Evolutionary conservation across 306 rosid genomes (phyloP).

Genomic region (Vigna unguiculata): DNA sequence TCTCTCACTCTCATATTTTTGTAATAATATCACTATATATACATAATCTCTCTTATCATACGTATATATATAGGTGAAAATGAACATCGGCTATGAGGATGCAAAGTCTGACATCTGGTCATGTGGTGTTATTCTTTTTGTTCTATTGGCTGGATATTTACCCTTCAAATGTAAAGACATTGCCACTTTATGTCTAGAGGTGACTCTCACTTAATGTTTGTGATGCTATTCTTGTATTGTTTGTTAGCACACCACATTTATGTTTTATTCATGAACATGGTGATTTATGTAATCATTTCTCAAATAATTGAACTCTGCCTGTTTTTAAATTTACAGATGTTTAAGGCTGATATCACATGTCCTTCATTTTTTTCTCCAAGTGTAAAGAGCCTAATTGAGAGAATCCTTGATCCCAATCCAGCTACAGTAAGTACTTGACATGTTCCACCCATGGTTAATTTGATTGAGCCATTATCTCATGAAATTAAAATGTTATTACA

Average conservation of each 20-base stretch:
- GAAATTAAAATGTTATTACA: background rate
- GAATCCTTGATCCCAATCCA: conserved; percentile 84
- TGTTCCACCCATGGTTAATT: no score
- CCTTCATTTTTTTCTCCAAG: conserved; percentile 83
- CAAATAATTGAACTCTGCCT: no score
- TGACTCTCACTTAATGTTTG: conserved; percentile 26
- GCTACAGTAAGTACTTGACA: conserved; percentile 55
- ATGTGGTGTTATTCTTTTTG: conserved; percentile 81
- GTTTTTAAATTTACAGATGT: no score
- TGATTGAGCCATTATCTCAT: background rate
- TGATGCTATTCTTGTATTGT: background rate
- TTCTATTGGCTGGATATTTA: conserved; percentile 76
- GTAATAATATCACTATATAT: background rate
- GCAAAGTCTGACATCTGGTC: conserved; percentile 86
- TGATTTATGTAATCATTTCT: no score
- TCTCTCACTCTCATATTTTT: background rate
- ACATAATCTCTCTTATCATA: conserved; percentile 19
- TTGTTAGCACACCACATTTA: no score
- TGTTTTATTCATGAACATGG: no score
- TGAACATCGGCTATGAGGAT: conserved; percentile 70
- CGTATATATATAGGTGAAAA: conserved; percentile 57
- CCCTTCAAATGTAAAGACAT: conserved; percentile 76
- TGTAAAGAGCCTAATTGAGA: conserved; percentile 69
- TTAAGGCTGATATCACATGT: conserved; percentile 58
- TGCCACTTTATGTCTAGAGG: conserved; percentile 69